Percentiles rank a stretch among this genome's conserved stretches.
Conservation (phyloP, 2,329 filamentous ascomycete genomes). For the Apiospora kogelbergensis region DNA sequence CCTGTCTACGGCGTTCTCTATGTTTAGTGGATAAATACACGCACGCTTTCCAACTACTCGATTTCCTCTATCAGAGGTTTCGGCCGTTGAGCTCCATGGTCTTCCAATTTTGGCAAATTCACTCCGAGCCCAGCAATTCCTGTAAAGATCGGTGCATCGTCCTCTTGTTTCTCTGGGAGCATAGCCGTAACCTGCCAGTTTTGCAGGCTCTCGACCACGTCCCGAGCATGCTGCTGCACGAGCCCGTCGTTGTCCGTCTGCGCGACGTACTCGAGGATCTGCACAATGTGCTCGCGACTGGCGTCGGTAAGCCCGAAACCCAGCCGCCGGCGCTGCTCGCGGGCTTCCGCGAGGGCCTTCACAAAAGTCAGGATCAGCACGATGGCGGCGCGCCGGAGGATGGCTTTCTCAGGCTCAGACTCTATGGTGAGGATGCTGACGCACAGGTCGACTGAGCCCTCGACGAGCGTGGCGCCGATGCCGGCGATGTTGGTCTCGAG, state of each 20-base stretch:
- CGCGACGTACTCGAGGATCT: constrained; percentile 63
- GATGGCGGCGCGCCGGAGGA: constrained; percentile 66
- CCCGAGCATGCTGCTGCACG: constrained; percentile 64
- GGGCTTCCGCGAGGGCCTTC: constrained; percentile 55
- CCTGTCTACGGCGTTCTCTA: no score
- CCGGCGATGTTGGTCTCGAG: constrained; percentile 62
- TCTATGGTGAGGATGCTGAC: constrained; percentile 65
- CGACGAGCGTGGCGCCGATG: constrained; percentile 51
- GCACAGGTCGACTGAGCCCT: constrained; percentile 61
- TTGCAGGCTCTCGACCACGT: constrained; percentile 66
- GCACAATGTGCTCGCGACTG: constrained; percentile 61
- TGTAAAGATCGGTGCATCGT: constrained; percentile 24
- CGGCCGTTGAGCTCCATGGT: constrained; percentile 8
- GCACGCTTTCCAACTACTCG: constrained; percentile 20
- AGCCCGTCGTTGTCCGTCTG: constrained; percentile 67
- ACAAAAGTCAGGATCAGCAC: constrained; percentile 63
- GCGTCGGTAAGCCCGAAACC: constrained; percentile 55
- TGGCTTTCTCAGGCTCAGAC: constrained; percentile 56
- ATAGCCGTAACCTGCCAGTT: constrained; percentile 58
- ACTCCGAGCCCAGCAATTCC: constrained; percentile 40
- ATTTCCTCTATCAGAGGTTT: constrained; percentile 33
- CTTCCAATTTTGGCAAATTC: constrained; percentile 14
- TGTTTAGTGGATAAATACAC: background rate
- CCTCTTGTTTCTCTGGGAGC: constrained; percentile 36
- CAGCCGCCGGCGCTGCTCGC: constrained; percentile 44